Conservation (phyloP, 2,329 filamentous ascomycete species). For the Ophiostoma fasciatum region DNA sequence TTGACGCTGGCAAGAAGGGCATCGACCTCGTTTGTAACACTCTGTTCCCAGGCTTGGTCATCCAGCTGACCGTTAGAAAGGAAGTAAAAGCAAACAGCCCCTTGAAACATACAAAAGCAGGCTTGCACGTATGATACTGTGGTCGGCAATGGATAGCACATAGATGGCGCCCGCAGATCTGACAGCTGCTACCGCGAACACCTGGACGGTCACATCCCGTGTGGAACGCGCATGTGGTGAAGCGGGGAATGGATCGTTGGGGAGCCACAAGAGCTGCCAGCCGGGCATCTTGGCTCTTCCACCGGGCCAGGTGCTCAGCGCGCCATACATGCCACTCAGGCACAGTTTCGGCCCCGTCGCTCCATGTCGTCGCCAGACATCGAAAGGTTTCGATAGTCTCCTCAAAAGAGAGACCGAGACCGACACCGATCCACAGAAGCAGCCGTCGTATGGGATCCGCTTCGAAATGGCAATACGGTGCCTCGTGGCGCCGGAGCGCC, state of each 20-base stretch:
- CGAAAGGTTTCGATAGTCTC: background rate
- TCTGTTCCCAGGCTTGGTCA: background rate
- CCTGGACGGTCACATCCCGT: background rate
- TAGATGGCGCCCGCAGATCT: background rate
- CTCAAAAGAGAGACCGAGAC: background rate
- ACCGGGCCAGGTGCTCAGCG: background rate
- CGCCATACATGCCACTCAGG: background rate
- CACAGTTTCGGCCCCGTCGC: background rate
- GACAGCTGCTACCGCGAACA: conserved; percentile 1
- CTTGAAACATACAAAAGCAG: background rate
- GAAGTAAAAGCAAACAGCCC: background rate
- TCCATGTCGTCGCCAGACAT: background rate
- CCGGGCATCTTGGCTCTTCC: background rate
- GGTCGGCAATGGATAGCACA: conserved; percentile 1
- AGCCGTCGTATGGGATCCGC: conserved; percentile 3
- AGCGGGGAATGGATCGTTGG: background rate
- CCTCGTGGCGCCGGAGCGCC: background rate
- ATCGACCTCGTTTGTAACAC: background rate
- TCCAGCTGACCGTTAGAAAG: background rate
- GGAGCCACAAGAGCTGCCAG: background rate
- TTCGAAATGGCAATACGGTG: conserved; percentile 1
- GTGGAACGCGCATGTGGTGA: background rate
- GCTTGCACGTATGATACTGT: background rate
- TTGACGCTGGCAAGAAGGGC: background rate
- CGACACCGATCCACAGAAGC: conserved; percentile 2